These are phyloP conservation scores for Cardiospermum halicacabum DNA, from an alignment of 345 rosid genomes.

Conservation along the genomic window DNA sequence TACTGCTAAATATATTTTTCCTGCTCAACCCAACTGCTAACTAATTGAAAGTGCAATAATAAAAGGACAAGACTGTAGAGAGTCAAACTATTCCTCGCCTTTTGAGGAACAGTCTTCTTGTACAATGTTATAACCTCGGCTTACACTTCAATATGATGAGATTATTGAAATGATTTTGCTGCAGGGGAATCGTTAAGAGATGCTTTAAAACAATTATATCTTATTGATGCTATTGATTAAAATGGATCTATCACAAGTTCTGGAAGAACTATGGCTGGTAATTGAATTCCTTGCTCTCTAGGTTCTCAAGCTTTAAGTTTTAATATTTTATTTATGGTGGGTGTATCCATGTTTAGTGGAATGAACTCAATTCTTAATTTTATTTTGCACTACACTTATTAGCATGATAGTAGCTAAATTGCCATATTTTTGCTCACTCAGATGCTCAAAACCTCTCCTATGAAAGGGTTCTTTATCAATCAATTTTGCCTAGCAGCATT, in stretches of 20 bases:
- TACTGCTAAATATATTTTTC: not conserved
- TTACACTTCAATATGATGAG: constrained; percentile 2
- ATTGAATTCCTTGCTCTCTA: constrained; percentile 11
- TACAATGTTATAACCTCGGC: not conserved
- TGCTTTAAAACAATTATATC: constrained; percentile 85
- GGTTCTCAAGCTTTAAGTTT: constrained; percentile 2
- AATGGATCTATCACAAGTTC: constrained; percentile 70
- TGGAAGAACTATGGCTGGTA: constrained; percentile 95
- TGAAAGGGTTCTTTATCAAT: not conserved
- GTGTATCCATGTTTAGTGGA: not conserved
- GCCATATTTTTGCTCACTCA: not conserved
- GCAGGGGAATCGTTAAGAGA: constrained; percentile 83
- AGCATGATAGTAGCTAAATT: not conserved
- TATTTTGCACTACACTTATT: not conserved
- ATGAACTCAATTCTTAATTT: constrained; percentile 4
- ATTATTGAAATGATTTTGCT: constrained; percentile 25
- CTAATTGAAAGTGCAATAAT: not conserved
- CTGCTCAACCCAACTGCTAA: not conserved
- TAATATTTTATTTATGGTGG: not conserved
- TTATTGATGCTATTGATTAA: constrained; percentile 91
- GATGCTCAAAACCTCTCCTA: not conserved
- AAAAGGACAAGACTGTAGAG: not conserved
- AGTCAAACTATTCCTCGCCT: not conserved
- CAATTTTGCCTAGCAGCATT: not conserved
- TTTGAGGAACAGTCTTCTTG: not conserved